Percentiles rank a stretch among this genome's conserved stretches.
phyloP scores from a whole-genome alignment of 2,329 filamentous ascomycete species.

The Epichloe elymi region DNA sequence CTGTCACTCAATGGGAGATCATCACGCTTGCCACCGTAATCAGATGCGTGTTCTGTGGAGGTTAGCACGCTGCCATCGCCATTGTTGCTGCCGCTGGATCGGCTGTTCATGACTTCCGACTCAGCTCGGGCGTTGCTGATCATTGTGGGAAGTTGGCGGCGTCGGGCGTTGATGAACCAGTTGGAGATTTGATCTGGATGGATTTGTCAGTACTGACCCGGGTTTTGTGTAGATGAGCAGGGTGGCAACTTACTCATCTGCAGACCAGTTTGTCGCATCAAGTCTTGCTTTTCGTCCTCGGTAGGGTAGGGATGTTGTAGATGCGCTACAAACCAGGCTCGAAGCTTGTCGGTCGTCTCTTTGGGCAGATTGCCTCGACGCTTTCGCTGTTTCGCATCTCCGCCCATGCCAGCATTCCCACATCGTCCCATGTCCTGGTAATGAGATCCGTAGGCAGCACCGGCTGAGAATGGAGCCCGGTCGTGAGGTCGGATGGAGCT shows the following conservation, averaged over 20 bases:
- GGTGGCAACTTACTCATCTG: conserved; percentile 54
- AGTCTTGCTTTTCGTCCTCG: conserved; percentile 74
- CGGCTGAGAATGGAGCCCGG: conserved; percentile 29
- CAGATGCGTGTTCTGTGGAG: conserved; percentile 21
- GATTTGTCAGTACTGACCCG: conserved; percentile 2
- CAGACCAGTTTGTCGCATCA: conserved; percentile 64
- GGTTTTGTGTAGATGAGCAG: not conserved
- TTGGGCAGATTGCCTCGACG: conserved; percentile 82
- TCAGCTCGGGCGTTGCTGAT: conserved; percentile 43
- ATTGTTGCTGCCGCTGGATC: conserved; percentile 6
- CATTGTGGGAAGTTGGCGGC: conserved; percentile 49
- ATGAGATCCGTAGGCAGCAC: conserved; percentile 22
- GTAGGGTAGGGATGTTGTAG: conserved; percentile 73
- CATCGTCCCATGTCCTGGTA: conserved; percentile 31
- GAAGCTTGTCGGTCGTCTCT: conserved; percentile 69
- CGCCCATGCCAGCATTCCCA: conserved; percentile 22
- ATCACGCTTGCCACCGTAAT: conserved; percentile 17
- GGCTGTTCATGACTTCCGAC: conserved; percentile 31
- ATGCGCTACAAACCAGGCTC: conserved; percentile 68
- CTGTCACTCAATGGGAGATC: conserved; percentile 31
- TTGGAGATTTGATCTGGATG: conserved; percentile 55
- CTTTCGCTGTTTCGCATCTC: conserved; percentile 41
- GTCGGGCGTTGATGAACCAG: conserved; percentile 69
- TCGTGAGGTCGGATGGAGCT: conserved; percentile 31
- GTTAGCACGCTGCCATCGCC: conserved; percentile 24